Percentiles rank a stretch among this genome's conserved stretches.
These are phyloP conservation scores for Didymellaceae sp. DNA, from an alignment of 2,329 filamentous ascomycete genomes.

Conservation along the genomic window DNA sequence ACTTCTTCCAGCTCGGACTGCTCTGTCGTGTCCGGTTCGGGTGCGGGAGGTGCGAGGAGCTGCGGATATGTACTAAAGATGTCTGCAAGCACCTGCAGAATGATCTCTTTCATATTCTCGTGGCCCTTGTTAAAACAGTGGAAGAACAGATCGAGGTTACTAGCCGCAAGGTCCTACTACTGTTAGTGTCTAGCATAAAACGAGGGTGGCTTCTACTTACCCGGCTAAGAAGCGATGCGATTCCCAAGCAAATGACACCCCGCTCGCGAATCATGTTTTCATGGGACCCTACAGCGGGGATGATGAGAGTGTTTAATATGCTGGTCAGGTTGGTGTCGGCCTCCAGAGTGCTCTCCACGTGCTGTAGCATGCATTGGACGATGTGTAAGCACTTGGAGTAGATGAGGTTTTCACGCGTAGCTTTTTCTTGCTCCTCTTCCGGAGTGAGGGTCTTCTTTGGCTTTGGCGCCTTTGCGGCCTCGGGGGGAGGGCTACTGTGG, in stretches of 20 bases:
- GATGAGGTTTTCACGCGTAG: conserved; percentile 88
- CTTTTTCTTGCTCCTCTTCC: conserved; percentile 70
- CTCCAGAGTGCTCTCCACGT: conserved; percentile 86
- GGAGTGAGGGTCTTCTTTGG: conserved; percentile 50
- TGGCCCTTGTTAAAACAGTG: conserved; percentile 96
- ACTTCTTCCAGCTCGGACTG: conserved; percentile 41
- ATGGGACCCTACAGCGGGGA: conserved; percentile 91
- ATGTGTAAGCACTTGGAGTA: conserved; percentile 99
- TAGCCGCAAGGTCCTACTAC: conserved; percentile 76
- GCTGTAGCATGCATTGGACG: conserved; percentile 95
- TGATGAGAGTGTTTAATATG: conserved; percentile 97
- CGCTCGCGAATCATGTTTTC: conserved; percentile 91
- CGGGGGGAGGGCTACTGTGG: conserved; percentile 67
- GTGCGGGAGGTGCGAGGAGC: conserved; percentile 68
- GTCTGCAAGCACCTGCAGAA: conserved; percentile 89
- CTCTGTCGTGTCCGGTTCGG: conserved; percentile 48
- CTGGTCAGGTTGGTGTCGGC: conserved; percentile 89
- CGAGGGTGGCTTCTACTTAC: conserved; percentile 49
- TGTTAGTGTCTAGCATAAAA: conserved; percentile 5
- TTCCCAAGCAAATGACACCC: conserved; percentile 84
- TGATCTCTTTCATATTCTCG: conserved; percentile 85
- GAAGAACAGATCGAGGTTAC: conserved; percentile 91
- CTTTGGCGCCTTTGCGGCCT: conserved; percentile 47
- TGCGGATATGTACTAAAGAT: conserved; percentile 89
- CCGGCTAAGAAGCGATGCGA: conserved; percentile 90